phyloP scores from a whole-genome alignment of 108 stramenopile genomes.

The Skeletonema potamos region DNA sequence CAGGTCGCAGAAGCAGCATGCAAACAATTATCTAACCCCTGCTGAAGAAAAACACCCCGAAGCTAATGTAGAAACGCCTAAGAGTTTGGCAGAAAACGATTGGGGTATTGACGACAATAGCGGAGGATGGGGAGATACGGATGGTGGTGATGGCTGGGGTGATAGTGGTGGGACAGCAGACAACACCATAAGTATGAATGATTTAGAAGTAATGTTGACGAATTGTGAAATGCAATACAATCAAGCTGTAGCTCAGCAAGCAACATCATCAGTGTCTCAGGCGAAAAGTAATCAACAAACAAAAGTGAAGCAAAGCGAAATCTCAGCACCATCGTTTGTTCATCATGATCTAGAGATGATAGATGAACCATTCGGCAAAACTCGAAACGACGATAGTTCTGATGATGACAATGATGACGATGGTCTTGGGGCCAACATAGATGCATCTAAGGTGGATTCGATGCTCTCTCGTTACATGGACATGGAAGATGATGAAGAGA shows the following conservation, averaged over 20 bases:
- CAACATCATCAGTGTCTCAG: constrained; percentile 3
- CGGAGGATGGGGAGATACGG: constrained; percentile 16
- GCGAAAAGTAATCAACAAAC: constrained; percentile 6
- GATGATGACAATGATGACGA: constrained; percentile 65
- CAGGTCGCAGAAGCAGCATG: constrained; percentile 26
- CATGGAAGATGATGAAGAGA: constrained; percentile 85
- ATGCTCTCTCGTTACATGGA: constrained; percentile 81
- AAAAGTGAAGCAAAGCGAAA: neutral
- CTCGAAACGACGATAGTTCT: constrained; percentile 3
- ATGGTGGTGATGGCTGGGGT: constrained; percentile 29
- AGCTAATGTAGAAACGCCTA: neutral
- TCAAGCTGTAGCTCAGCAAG: neutral
- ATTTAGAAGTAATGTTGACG: constrained; percentile 66
- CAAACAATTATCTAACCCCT: neutral
- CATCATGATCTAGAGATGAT: constrained; percentile 48
- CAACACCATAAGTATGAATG: constrained; percentile 34
- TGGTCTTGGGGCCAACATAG: constrained; percentile 52
- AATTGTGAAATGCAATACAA: constrained; percentile 46
- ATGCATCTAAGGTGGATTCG: constrained; percentile 65
- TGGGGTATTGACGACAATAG: constrained; percentile 49
- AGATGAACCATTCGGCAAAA: constrained; percentile 52
- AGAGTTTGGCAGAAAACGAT: constrained; percentile 44
- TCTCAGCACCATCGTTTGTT: constrained; percentile 30
- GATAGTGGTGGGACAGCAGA: neutral
- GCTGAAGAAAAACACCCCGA: neutral